Evolutionary conservation across 768 basidiomycete genomes (phyloP).

Genomic region (Tremella fuciformis): DNA sequence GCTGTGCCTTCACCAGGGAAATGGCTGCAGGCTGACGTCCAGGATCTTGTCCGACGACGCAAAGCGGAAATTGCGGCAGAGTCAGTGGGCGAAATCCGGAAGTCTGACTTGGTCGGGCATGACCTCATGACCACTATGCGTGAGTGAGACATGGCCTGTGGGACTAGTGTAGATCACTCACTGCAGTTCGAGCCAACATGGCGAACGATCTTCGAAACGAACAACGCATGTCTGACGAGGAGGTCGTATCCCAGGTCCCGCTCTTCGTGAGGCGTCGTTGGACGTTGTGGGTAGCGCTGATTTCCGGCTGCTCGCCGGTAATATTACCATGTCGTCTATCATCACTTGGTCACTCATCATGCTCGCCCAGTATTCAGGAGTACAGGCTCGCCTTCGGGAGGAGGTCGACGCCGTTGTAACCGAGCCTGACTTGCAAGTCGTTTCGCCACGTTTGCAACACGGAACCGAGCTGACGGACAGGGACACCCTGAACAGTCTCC

Average conservation of each 20-base stretch:
- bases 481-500: constrained; percentile 61
- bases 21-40: neutral
- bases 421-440: constrained; percentile 29
- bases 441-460: neutral
- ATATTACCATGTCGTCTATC: constrained; percentile 73
- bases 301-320: constrained; percentile 55
- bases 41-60: neutral
- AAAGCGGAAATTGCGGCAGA: constrained; percentile 1
- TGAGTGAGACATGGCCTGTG: constrained; percentile 73
- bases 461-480: constrained; percentile 53
- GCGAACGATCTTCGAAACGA: constrained; percentile 56
- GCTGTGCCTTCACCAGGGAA: neutral
- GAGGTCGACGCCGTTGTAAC: constrained; percentile 58
- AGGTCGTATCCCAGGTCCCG: constrained; percentile 43
- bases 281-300: neutral
- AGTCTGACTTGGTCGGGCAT: constrained; percentile 30
- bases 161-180: constrained; percentile 56
- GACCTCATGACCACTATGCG: constrained; percentile 55
- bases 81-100: neutral
- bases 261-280: neutral
- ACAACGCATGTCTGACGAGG: constrained; percentile 76
- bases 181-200: constrained; percentile 72
- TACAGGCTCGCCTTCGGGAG: constrained; percentile 66
- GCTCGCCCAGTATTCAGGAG: constrained; percentile 64
- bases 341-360: constrained; percentile 75